Evolutionary conservation across 2,329 filamentous ascomycete genomes (phyloP).

Genomic region (Arachnomyces sp.): DNA sequence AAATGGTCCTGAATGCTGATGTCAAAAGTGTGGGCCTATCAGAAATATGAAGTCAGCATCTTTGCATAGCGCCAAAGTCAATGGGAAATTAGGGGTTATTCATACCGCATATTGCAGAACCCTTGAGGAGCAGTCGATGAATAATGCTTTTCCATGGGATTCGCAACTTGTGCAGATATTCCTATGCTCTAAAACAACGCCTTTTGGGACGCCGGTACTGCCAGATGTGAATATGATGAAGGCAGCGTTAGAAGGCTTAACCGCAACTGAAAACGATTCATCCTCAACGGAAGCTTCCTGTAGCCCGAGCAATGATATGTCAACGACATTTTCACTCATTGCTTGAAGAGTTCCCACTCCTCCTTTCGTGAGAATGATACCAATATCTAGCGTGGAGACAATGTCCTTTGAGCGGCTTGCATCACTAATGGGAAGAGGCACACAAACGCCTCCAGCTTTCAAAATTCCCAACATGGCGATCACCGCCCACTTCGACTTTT

Average conservation of each 20-base stretch:
- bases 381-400: conserved; percentile 72
- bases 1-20: conserved; percentile 48
- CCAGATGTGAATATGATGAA: conserved; percentile 57
- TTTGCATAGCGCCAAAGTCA: conserved; percentile 50
- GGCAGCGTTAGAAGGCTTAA: conserved; percentile 26
- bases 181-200: conserved; percentile 51
- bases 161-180: conserved; percentile 8
- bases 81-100: conserved; percentile 42
- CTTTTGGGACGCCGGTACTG: conserved; percentile 49
- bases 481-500: conserved; percentile 40
- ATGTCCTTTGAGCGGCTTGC: conserved; percentile 40
- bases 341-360: too few relatives aligned
- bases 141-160: conserved; percentile 49
- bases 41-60: too few relatives aligned
- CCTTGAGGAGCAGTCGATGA: conserved; percentile 49
- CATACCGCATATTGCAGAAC: conserved; percentile 46
- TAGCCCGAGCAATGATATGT: too few relatives aligned
- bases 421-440: conserved; percentile 21
- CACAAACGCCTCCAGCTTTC: conserved; percentile 36
- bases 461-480: conserved; percentile 35
- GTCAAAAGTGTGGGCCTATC: conserved; percentile 51
- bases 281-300: too few relatives aligned
- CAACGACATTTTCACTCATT: too few relatives aligned
- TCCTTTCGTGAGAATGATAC: conserved; percentile 54
- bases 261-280: too few relatives aligned